Evolutionary conservation across 371 early-diverging fungal genomes (phyloP).

Genomic region (Mucor circinelloides): DNA sequence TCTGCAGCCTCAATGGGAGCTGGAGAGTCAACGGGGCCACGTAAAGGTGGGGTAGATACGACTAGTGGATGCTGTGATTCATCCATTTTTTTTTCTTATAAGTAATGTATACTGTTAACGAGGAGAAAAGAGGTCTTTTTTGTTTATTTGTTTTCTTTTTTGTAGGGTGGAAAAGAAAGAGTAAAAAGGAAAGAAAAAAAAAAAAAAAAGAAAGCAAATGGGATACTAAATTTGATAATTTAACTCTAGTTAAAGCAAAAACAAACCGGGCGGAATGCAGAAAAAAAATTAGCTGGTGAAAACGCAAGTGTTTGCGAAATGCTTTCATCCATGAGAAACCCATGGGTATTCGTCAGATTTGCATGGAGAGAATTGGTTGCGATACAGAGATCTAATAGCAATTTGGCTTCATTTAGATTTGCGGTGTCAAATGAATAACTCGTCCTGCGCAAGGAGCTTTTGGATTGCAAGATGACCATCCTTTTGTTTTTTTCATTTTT

Average conservation of each 20-base stretch:
- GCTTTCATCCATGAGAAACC: not conserved
- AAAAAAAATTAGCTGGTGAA: not conserved
- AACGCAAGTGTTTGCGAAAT: not conserved
- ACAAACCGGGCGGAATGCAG: not conserved
- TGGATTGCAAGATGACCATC: not conserved
- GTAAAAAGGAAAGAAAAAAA: not conserved
- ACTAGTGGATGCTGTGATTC: slow-evolving; percentile 33
- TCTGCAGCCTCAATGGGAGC: slow-evolving; percentile 19
- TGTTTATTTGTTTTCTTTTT: slow-evolving; percentile 1
- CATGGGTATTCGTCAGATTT: not conserved
- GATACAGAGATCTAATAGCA: not conserved
- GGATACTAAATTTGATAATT: not conserved
- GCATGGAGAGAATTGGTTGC: not conserved
- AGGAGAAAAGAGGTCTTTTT: not conserved
- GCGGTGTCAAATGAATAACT: not conserved
- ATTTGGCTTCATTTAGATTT: not conserved
- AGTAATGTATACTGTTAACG: not conserved
- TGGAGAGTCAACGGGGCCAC: slow-evolving; percentile 23
- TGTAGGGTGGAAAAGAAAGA: not conserved
- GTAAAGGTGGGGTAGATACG: slow-evolving; percentile 21
- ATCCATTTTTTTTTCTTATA: slow-evolving; percentile 19
- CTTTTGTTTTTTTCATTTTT: not conserved
- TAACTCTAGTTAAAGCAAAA: not conserved
- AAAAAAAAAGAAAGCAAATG: not conserved
- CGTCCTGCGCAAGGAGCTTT: not conserved